Conservation (phyloP, 371 early-diverging fungal genomes). For the Mortierella sp. region DNA sequence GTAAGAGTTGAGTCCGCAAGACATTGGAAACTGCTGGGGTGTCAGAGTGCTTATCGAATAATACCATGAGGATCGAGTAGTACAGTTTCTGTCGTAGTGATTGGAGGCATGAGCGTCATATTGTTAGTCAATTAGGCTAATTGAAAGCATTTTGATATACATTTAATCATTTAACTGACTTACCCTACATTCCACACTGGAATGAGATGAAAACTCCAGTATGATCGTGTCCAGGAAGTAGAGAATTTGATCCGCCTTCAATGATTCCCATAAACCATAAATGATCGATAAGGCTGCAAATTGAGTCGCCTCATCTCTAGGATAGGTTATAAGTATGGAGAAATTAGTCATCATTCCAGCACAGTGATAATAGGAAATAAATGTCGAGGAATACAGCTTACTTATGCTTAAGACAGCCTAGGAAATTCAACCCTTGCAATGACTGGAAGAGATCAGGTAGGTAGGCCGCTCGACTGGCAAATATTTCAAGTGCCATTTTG, state of each 20-base stretch:
- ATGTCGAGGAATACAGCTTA: constrained; percentile 11
- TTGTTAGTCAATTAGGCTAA: background rate
- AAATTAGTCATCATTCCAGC: background rate
- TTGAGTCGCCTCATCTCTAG: constrained; percentile 72
- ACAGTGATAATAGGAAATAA: background rate
- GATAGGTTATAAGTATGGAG: background rate
- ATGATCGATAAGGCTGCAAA: constrained; percentile 64
- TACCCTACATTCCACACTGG: constrained; percentile 65
- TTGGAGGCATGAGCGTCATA: background rate
- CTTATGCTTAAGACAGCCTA: constrained; percentile 60
- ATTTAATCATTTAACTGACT: background rate
- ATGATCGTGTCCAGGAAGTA: constrained; percentile 58
- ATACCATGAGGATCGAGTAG: constrained; percentile 58
- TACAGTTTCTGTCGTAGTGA: constrained; percentile 58
- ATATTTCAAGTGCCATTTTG: constrained; percentile 64
- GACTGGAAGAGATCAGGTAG: constrained; percentile 66
- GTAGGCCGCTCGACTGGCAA: constrained; percentile 63
- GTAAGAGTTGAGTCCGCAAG: constrained; percentile 63
- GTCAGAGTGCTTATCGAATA: constrained; percentile 29
- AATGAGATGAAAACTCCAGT: constrained; percentile 57
- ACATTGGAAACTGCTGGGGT: constrained; percentile 33
- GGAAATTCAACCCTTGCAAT: constrained; percentile 61
- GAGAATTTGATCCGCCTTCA: constrained; percentile 59
- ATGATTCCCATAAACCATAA: constrained; percentile 57
- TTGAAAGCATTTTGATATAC: background rate